These are phyloP conservation scores for Plectosphaerella plurivora DNA, from an alignment of 2,329 filamentous ascomycete species.

Conservation along the genomic window DNA sequence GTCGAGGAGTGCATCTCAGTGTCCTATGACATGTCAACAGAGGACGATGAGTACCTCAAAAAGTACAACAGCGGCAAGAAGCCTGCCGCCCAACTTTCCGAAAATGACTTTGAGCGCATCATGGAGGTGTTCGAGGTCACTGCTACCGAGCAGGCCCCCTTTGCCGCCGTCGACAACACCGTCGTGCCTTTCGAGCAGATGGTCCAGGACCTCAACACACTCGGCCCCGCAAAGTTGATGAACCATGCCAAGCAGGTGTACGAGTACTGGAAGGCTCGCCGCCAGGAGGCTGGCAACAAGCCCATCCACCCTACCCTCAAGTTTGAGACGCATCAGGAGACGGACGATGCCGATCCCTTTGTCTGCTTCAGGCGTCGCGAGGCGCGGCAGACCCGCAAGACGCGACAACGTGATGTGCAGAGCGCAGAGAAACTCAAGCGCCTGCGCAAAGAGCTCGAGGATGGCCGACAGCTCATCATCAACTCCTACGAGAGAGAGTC, in stretches of 20 bases:
- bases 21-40: constrained; percentile 89
- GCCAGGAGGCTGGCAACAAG: constrained; percentile 63
- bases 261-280: constrained; percentile 79
- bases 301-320: constrained; percentile 76
- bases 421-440: constrained; percentile 93
- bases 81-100: constrained; percentile 63
- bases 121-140: constrained; percentile 95
- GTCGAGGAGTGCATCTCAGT: constrained; percentile 92
- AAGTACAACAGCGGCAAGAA: constrained; percentile 75
- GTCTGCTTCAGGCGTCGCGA: constrained; percentile 96
- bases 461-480: constrained; percentile 75
- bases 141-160: constrained; percentile 78
- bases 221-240: constrained; percentile 44
- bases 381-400: constrained; percentile 91
- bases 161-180: constrained; percentile 83
- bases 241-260: constrained; percentile 73
- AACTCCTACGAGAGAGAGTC: constrained; percentile 77
- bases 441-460: constrained; percentile 84
- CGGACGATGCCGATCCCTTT: constrained; percentile 93
- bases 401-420: constrained; percentile 86
- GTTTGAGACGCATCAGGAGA: constrained; percentile 91
- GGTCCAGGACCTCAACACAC: constrained; percentile 59
- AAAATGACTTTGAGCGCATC: constrained; percentile 88
- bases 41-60: constrained; percentile 82
- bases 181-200: constrained; percentile 74